These are phyloP conservation scores for Blastocystis hominis DNA, from an alignment of 352 stramenopile species.

Conservation along the genomic window DNA sequence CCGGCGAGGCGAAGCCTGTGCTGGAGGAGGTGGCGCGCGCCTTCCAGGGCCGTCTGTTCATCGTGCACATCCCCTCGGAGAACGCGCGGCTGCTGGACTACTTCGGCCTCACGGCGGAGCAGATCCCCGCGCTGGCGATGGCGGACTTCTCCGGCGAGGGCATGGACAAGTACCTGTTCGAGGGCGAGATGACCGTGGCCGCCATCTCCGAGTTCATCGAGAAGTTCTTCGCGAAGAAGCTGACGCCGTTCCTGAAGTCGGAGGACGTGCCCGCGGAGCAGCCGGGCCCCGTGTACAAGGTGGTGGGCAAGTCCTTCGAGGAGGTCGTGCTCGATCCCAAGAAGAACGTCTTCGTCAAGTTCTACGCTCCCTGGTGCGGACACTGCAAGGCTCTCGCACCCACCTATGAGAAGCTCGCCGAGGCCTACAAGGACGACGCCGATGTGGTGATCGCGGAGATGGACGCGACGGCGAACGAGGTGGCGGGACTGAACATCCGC, in stretches of 20 bases:
- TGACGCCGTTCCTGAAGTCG: conserved; percentile 79
- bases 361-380: conserved; percentile 82
- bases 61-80: conserved; percentile 74
- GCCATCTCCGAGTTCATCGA: conserved; percentile 71
- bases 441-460: conserved; percentile 86
- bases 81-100: conserved; percentile 82
- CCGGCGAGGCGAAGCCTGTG: conserved; percentile 67
- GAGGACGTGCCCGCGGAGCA: conserved; percentile 66
- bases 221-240: conserved; percentile 73
- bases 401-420: conserved; percentile 68
- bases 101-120: conserved; percentile 76
- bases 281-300: conserved; percentile 62
- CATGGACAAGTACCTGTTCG: conserved; percentile 81
- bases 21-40: conserved; percentile 68
- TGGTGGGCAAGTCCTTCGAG: conserved; percentile 81
- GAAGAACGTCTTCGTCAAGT: conserved; percentile 81
- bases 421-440: conserved; percentile 73
- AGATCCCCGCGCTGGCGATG: conserved; percentile 75
- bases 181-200: conserved; percentile 70
- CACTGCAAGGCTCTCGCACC: conserved; percentile 74
- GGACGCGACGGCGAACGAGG: conserved; percentile 84
- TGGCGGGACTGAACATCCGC: conserved; percentile 80
- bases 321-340: conserved; percentile 74
- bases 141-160: conserved; percentile 75
- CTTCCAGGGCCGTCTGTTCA: conserved; percentile 77